Percentiles rank a stretch among this genome's conserved stretches.
phyloP scores from a whole-genome alignment of 1,284 basidiomycete species.

The Retiboletus flavoniger region DNA sequence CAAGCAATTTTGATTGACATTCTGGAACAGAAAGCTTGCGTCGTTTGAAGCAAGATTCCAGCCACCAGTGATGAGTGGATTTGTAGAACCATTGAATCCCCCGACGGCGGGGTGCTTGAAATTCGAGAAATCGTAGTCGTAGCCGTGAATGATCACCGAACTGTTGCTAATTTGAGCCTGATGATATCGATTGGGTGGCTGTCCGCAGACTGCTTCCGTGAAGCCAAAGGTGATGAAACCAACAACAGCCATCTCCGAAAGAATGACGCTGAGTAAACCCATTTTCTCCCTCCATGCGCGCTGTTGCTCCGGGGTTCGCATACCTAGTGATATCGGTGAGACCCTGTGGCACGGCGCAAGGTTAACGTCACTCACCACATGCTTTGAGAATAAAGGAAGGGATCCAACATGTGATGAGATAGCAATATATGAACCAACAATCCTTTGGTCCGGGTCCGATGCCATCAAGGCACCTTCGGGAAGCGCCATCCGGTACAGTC shows the following conservation, averaged over 20 bases:
- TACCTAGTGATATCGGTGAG: conserved; percentile 50
- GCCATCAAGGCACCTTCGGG: conserved; percentile 62
- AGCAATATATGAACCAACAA: conserved; percentile 96
- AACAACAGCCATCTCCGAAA: conserved; percentile 84
- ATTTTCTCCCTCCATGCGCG: conserved; percentile 99
- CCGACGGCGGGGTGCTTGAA: conserved; percentile 80
- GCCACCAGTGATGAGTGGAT: conserved; percentile 77
- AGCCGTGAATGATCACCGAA: conserved; percentile 92
- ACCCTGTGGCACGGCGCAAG: not conserved
- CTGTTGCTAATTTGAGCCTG: conserved; percentile 75
- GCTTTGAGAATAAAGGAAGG: conserved; percentile 70
- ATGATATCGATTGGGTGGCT: conserved; percentile 76
- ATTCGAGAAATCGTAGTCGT: conserved; percentile 85
- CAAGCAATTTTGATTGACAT: conserved; percentile 79
- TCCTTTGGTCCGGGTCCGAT: conserved; percentile 86
- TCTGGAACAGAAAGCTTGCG: conserved; percentile 93
- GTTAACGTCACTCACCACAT: conserved; percentile 53
- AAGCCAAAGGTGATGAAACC: conserved; percentile 99
- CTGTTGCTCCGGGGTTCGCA: conserved; percentile 90
- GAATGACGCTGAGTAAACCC: conserved; percentile 84
- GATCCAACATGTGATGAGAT: conserved; percentile 80
- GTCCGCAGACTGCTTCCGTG: conserved; percentile 91
- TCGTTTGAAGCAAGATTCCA: conserved; percentile 86
- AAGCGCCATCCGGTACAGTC: conserved; percentile 41
- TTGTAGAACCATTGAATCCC: conserved; percentile 73